A percentile compares a stretch with the other conserved stretches of the same genome.
Evolutionary conservation across 1,284 basidiomycete species (phyloP).

Genomic region (Cryptococcus sp.): DNA sequence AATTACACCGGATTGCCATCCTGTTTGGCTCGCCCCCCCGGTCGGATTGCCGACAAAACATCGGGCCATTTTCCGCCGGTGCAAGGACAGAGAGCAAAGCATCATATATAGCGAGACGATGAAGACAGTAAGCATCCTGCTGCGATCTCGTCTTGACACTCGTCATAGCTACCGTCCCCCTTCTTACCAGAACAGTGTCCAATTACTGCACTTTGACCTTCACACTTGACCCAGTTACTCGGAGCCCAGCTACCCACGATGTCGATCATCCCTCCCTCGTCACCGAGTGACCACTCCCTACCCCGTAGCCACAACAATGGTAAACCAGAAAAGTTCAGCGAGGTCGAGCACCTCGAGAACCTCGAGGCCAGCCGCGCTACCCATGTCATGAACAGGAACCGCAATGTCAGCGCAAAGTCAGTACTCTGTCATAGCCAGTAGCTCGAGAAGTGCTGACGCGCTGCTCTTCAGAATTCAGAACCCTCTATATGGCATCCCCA

Average conservation of each 20-base stretch:
- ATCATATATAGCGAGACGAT: too few relatives aligned
- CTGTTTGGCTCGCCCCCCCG: too few relatives aligned
- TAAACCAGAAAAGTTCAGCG: conserved; percentile 13
- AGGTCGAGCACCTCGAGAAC: conserved; percentile 15
- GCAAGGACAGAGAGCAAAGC: too few relatives aligned
- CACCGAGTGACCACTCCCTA: conserved; percentile 3
- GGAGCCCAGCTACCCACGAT: not conserved
- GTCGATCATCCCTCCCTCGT: conserved; percentile 3
- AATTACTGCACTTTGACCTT: too few relatives aligned
- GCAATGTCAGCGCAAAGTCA: conserved; percentile 29
- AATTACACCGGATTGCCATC: too few relatives aligned
- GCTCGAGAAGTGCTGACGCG: not conserved
- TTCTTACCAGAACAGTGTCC: too few relatives aligned
- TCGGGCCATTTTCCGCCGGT: too few relatives aligned
- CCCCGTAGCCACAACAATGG: not conserved
- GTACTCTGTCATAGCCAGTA: not conserved
- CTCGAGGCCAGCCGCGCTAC: conserved; percentile 7
- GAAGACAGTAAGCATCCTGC: too few relatives aligned
- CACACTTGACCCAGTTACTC: not conserved
- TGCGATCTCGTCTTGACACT: too few relatives aligned
- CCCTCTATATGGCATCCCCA: conserved; percentile 29
- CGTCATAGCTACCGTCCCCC: too few relatives aligned
- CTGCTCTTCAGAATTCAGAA: conserved; percentile 26
- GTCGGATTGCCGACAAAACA: too few relatives aligned
- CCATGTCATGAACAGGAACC: conserved; percentile 14